phyloP scores from a whole-genome alignment of 192 early-diverging fungal species.

The Coemansia asiatica region DNA sequence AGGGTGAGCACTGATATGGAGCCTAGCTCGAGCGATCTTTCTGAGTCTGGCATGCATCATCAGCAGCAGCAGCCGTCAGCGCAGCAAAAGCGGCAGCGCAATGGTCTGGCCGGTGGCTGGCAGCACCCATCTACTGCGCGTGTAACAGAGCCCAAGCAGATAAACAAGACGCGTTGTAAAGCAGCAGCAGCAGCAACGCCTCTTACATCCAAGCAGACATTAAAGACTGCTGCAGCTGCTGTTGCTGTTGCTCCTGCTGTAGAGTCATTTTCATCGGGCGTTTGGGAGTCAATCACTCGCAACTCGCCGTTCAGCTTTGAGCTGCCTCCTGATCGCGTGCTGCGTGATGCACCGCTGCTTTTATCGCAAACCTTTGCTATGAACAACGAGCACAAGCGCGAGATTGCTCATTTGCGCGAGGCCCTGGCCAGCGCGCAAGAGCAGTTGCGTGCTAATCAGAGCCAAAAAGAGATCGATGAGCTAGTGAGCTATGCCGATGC shows the following conservation, averaged over 20 bases:
- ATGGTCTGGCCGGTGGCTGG: constrained; percentile 33
- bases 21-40: constrained; percentile 14
- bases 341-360: constrained; percentile 15
- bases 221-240: neutral
- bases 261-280: neutral
- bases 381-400: constrained; percentile 26
- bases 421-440: constrained; percentile 37
- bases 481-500: constrained; percentile 29
- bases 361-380: constrained; percentile 17
- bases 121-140: constrained; percentile 19
- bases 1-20: constrained; percentile 8
- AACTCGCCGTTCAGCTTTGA: constrained; percentile 39
- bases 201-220: neutral
- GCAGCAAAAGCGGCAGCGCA: constrained; percentile 36
- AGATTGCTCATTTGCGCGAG: constrained; percentile 34
- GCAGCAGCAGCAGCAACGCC: neutral
- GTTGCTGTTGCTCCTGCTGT: neutral
- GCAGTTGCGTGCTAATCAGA: constrained; percentile 1
- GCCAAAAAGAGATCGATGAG: constrained; percentile 41
- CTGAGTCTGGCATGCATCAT: neutral
- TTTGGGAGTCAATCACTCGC: constrained; percentile 12
- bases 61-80: neutral
- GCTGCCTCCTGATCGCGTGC: constrained; percentile 7
- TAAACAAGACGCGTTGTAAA: neutral
- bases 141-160: neutral